Percentiles rank a stretch among this genome's conserved stretches.
These are phyloP conservation scores for Asclepias syriaca DNA, from an alignment of 257 asterid species.

Conservation along the genomic window DNA sequence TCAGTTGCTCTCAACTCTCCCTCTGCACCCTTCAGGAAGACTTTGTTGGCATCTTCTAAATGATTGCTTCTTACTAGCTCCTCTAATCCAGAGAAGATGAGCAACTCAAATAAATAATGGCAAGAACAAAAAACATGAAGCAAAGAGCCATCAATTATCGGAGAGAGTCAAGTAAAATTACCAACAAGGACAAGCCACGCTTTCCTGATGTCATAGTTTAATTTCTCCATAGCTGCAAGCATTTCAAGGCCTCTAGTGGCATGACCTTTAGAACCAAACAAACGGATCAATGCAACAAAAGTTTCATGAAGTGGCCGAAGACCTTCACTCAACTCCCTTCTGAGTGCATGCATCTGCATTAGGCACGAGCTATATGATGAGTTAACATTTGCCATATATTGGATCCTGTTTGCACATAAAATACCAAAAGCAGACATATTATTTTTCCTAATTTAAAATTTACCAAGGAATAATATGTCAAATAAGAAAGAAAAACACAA, in stretches of 20 bases:
- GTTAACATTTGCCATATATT: slow-evolving; percentile 6
- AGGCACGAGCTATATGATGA: slow-evolving; percentile 16
- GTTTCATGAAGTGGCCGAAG: slow-evolving; percentile 95
- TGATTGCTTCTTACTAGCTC: slow-evolving; percentile 82
- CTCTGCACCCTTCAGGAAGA: slow-evolving; percentile 85
- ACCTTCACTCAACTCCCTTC: slow-evolving; percentile 93
- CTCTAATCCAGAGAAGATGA: slow-evolving; percentile 52
- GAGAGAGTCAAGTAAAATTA: slow-evolving; percentile 33
- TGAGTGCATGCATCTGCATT: slow-evolving; percentile 93
- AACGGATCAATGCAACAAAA: slow-evolving; percentile 78
- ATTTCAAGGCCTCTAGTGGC: slow-evolving; percentile 85
- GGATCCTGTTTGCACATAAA: slow-evolving; percentile 1
- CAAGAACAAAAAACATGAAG: slow-evolving; percentile 16
- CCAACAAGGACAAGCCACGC: slow-evolving; percentile 98
- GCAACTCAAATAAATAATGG: slow-evolving; percentile 15
- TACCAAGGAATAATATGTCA: neutral
- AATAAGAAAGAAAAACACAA: neutral
- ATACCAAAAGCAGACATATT: slow-evolving; percentile 1
- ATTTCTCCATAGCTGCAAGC: slow-evolving; percentile 97
- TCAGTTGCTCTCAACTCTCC: slow-evolving; percentile 97
- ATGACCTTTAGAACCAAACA: slow-evolving; percentile 84
- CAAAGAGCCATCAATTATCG: slow-evolving; percentile 18
- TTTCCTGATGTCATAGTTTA: slow-evolving; percentile 83
- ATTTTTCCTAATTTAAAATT: neutral
- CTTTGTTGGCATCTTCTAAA: slow-evolving; percentile 87